These are phyloP conservation scores for Rhodotorula kratochvilovae DNA, from an alignment of 768 basidiomycete species.

Conservation along the genomic window DNA sequence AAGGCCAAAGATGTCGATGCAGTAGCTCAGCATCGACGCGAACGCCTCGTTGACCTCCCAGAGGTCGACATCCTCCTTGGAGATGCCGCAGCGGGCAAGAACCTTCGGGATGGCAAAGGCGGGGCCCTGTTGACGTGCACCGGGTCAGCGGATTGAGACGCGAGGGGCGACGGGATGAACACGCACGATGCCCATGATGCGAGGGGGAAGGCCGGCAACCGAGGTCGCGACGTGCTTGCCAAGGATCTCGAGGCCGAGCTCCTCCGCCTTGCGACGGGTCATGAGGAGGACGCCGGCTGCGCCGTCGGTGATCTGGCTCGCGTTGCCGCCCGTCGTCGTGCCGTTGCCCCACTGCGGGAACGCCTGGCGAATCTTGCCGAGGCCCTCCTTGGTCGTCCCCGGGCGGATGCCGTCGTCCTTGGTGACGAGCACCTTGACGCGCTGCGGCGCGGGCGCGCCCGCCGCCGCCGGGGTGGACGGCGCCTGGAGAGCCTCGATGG, in stretches of 20 bases:
- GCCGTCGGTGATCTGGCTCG: slow-evolving; percentile 86
- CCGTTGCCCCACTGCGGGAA: slow-evolving; percentile 64
- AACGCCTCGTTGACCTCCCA: slow-evolving; percentile 68
- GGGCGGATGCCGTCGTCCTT: slow-evolving; percentile 79
- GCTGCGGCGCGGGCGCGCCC: slow-evolving; percentile 54
- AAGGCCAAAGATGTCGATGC: slow-evolving; percentile 62
- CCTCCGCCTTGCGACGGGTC: slow-evolving; percentile 72
- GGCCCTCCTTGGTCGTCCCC: slow-evolving; percentile 71
- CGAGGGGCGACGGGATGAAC: neutral
- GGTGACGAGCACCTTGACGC: slow-evolving; percentile 62
- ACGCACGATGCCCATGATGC: slow-evolving; percentile 59
- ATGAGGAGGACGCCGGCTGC: slow-evolving; percentile 77
- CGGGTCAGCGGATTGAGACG: neutral
- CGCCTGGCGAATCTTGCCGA: slow-evolving; percentile 78
- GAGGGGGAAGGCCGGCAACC: slow-evolving; percentile 66
- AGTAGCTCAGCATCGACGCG: slow-evolving; percentile 63
- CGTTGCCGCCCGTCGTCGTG: slow-evolving; percentile 60
- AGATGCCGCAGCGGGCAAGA: slow-evolving; percentile 64
- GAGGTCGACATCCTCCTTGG: slow-evolving; percentile 72
- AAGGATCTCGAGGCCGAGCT: slow-evolving; percentile 66
- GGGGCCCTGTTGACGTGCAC: slow-evolving; percentile 55
- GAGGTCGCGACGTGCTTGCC: slow-evolving; percentile 72
- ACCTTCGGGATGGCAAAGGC: slow-evolving; percentile 70
- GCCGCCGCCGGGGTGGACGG: slow-evolving; percentile 65
- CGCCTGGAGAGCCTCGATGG: slow-evolving; percentile 54